Conservation (phyloP, 179 eudicot genomes). For the Nepenthes alata region DNA sequence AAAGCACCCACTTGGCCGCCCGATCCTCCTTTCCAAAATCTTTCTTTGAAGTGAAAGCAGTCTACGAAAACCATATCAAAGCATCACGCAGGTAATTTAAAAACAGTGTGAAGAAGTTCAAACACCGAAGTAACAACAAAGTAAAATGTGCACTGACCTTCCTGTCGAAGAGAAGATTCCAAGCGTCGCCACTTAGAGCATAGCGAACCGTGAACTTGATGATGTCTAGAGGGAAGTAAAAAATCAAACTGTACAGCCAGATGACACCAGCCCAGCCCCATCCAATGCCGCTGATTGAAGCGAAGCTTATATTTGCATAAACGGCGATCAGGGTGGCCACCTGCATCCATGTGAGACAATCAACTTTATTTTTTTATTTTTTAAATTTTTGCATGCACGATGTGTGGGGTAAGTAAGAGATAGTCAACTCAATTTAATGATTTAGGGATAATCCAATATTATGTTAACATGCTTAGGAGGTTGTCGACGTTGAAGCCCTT, state of each 20-base stretch:
- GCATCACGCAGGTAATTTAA: constrained; percentile 1
- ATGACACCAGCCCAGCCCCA: constrained; percentile 87
- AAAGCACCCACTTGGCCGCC: constrained; percentile 41
- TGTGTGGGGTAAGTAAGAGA: too few relatives aligned
- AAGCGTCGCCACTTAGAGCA: constrained; percentile 58
- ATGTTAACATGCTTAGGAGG: too few relatives aligned
- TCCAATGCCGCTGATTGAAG: constrained; percentile 66
- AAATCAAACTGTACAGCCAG: constrained; percentile 60
- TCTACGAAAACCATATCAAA: constrained; percentile 19
- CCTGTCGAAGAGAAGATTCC: constrained; percentile 45
- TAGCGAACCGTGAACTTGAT: constrained; percentile 55
- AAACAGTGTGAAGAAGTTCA: neutral
- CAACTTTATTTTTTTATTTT: neutral
- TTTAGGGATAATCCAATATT: too few relatives aligned
- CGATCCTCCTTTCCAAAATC: constrained; percentile 55
- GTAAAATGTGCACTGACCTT: constrained; percentile 26
- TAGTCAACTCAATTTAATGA: neutral
- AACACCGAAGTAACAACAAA: neutral
- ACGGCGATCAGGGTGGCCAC: constrained; percentile 74
- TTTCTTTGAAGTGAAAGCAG: constrained; percentile 50
- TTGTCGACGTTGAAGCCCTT: too few relatives aligned
- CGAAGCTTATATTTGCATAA: constrained; percentile 50
- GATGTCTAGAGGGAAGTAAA: constrained; percentile 56
- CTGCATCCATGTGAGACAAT: constrained; percentile 13
- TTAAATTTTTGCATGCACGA: too few relatives aligned